phyloP scores from a whole-genome alignment of 306 rosid species.

The Quercus dentata region DNA sequence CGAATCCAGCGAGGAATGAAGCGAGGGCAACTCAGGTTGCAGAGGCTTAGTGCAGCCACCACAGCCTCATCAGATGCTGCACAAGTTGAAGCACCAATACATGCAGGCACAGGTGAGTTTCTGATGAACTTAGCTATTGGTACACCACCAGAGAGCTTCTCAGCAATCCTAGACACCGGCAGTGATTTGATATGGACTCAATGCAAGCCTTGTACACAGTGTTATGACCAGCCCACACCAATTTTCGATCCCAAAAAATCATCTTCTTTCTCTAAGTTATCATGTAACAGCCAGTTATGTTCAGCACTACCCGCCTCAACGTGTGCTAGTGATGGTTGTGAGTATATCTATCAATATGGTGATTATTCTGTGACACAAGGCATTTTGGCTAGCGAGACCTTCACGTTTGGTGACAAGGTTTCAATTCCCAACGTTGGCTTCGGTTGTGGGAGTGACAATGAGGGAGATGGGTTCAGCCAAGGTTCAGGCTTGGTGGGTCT shows the following conservation, averaged over 20 bases:
- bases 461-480: constrained; percentile 77
- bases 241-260: constrained; percentile 70
- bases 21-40: constrained; percentile 50
- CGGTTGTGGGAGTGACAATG: constrained; percentile 80
- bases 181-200: constrained; percentile 94
- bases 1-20: constrained; percentile 54
- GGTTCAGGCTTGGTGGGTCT: constrained; percentile 79
- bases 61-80: constrained; percentile 22
- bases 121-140: constrained; percentile 67
- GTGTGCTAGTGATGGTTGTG: constrained; percentile 48
- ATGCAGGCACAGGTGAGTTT: constrained; percentile 72
- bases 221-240: constrained; percentile 66
- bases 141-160: constrained; percentile 53
- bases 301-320: constrained; percentile 48
- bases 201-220: constrained; percentile 66
- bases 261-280: constrained; percentile 46
- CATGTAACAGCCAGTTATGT: constrained; percentile 54
- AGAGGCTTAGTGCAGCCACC: constrained; percentile 46
- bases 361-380: constrained; percentile 79
- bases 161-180: constrained; percentile 83
- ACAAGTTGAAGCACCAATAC: constrained; percentile 39
- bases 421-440: constrained; percentile 52
- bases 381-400: constrained; percentile 60
- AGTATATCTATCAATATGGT: constrained; percentile 67
- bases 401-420: constrained; percentile 47